phyloP scores from a whole-genome alignment of 2,329 filamentous ascomycete species.

The Ceratocystis variospora region DNA sequence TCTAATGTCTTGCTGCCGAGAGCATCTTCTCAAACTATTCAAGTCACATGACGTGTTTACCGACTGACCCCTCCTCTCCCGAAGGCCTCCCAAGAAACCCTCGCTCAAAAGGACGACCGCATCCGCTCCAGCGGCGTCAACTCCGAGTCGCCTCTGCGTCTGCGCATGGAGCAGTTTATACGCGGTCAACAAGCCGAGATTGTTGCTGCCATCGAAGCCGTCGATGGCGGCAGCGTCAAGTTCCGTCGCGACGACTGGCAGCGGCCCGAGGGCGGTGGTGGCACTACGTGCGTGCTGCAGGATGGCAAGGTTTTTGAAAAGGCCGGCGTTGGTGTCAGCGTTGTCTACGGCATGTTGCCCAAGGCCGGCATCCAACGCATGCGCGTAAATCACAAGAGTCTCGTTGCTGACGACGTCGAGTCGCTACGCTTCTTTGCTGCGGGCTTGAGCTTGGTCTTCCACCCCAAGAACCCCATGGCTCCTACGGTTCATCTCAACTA shows the following conservation, averaged over 20 bases:
- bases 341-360: constrained; percentile 85
- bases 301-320: constrained; percentile 97
- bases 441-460: constrained; percentile 81
- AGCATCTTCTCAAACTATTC: neutral
- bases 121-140: constrained; percentile 54
- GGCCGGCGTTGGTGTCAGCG: constrained; percentile 84
- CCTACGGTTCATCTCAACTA: constrained; percentile 98
- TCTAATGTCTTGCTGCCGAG: too few relatives aligned
- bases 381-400: constrained; percentile 85
- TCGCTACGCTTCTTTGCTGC: constrained; percentile 90
- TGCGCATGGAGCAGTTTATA: constrained; percentile 95
- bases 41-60: neutral
- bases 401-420: constrained; percentile 56
- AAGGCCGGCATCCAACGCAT: constrained; percentile 82
- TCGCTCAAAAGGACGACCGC: constrained; percentile 58
- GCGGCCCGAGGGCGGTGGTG: constrained; percentile 77
- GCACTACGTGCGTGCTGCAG: constrained; percentile 87
- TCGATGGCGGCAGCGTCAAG: constrained; percentile 51
- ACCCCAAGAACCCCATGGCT: constrained; percentile 90
- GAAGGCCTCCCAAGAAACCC: constrained; percentile 8
- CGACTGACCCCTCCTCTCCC: constrained; percentile 7
- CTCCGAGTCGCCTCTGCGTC: constrained; percentile 77
- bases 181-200: constrained; percentile 85
- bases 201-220: constrained; percentile 62
- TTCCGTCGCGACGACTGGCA: constrained; percentile 82